Evolutionary conservation across 192 early-diverging fungal genomes (phyloP), one percentile per base, ranked within the genome.

Genomic region (Backusella liffmaniae): DNA sequence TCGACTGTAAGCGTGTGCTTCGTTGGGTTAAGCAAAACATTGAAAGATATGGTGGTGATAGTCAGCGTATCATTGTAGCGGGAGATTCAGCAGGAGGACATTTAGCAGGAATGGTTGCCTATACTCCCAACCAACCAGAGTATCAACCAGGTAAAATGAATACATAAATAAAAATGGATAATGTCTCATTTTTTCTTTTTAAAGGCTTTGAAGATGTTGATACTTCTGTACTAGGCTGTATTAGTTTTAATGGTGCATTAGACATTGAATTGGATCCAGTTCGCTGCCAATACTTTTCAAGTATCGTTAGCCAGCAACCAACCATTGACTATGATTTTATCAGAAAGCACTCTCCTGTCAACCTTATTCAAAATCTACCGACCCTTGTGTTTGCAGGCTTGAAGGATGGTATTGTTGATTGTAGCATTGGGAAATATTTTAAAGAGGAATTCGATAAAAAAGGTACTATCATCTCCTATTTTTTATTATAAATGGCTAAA

Each of bases 1-100:
- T 89, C 10, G 91, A 93, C 72, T 84, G 89, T 73, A 92, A 93
- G 73, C 86, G 91, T 7, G 90, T 87, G 41, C 73, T 93, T 53
- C 83, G 90, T 39, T 93, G 92, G 92, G 85, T 89, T 6, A 90
- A 86, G 59, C 76, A 84, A 41, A 88, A 90, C 72, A 86, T 91
- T 67, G 76, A 73, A 56, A 78, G 76, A 16, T 92, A 89, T 80
- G 91, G 91, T 46, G 92, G 92, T 3, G 86, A 93, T 76, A 85
- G 89, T 4, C 69, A 80, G 18, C 91, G 88, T 41, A 86, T 93
- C 66, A 86, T 87, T 15, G 80, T 92, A 41, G 76, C 84, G 15
- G 90, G 75, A 34, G 75, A 76, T 59, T 76, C 75, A 29, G 44
- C 75, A 18, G 75, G 75, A 41, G 75, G 75, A 1, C 75, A 76